Conservation (phyloP, 129 eudicot species). For the Ambrosia trifida region DNA sequence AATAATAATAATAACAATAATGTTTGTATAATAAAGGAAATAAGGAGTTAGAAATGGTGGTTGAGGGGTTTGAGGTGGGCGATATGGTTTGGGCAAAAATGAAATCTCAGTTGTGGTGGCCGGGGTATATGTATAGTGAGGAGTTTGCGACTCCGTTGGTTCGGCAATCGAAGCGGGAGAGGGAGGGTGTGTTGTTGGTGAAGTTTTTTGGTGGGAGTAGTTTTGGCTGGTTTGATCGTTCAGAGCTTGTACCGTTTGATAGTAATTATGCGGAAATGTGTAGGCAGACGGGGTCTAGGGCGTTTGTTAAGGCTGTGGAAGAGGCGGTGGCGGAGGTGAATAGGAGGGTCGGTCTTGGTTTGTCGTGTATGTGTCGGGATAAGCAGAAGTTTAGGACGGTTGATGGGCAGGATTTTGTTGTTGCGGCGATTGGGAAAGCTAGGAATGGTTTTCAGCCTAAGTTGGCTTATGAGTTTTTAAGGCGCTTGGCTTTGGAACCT, state of each 20-base stretch:
- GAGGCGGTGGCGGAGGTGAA: slow-evolving; percentile 76
- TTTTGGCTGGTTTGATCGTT: slow-evolving; percentile 90
- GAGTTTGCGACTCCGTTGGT: slow-evolving; percentile 66
- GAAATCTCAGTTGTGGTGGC: slow-evolving; percentile 98
- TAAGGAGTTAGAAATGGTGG: not conserved
- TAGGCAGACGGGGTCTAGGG: slow-evolving; percentile 50
- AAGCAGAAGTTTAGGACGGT: slow-evolving; percentile 59
- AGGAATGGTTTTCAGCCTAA: slow-evolving; percentile 62
- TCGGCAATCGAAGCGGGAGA: slow-evolving; percentile 66
- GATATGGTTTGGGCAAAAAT: slow-evolving; percentile 99
- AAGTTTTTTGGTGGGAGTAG: slow-evolving; percentile 92
- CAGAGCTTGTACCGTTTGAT: slow-evolving; percentile 70
- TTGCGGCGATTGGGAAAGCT: slow-evolving; percentile 60
- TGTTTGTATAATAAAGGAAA: too few species aligned
- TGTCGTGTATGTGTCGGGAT: slow-evolving; percentile 75
- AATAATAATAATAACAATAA: not conserved
- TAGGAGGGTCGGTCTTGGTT: slow-evolving; percentile 67
- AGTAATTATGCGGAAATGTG: slow-evolving; percentile 65
- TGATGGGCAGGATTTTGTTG: slow-evolving; percentile 49
- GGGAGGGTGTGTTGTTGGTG: slow-evolving; percentile 78
- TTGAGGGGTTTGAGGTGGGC: slow-evolving; percentile 56
- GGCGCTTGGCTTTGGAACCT: slow-evolving; percentile 66
- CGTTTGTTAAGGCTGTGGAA: slow-evolving; percentile 72
- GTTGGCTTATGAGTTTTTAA: slow-evolving; percentile 52
- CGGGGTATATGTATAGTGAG: slow-evolving; percentile 75